Base-by-base conservation (phyloP, 768 basidiomycete genomes). In the Boletus huronensis region DNA sequence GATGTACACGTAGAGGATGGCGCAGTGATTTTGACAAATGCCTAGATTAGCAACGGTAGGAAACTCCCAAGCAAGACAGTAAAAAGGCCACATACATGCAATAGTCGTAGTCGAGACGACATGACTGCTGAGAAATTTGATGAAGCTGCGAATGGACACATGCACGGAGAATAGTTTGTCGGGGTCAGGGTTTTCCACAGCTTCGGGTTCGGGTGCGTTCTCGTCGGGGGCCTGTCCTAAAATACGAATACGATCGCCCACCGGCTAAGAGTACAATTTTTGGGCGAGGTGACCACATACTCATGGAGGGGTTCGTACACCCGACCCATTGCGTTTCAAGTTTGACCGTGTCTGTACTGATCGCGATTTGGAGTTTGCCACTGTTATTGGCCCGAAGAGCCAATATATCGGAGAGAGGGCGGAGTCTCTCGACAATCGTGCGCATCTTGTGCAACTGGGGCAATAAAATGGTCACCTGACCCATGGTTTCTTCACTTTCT, bases 1-100 rank as follows among this genome's bases (percentile, higher is more conserved):
- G 41, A 93, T 87, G 64, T 93, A 94, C 50, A 93, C 90, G 58
- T 93, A 94, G 48, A 93, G 78, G 60, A 94, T 93, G 54, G 90
- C 77, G 65, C 90, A 93, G 58, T 93, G 87, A 54, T 83, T 79
- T 59, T 85, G 83, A 65, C 92, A 94, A 47, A 94, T 79, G 64
- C 87, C 91, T 94, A 63, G 0, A 25, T 55, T 31, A 41, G 38
- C 11, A 38, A 14, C 0, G 10, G 14, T 60, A 17, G 19, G 23
- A 51, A 40, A 28, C 9, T 52, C 19, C 13, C 14, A 34, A 50
- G n/a, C 28, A 23, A 5, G 2, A 3, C 4, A n/a, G 9, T 9
- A 7, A 29, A 40, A 53, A 42, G 17, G n/a, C 25, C 17, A 75
- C 88, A 42, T 60, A 91, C 92, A 89, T 31, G 89, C 90, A 55